Conservation (phyloP, 768 basidiomycete genomes). For the Tylopilus sp. region DNA sequence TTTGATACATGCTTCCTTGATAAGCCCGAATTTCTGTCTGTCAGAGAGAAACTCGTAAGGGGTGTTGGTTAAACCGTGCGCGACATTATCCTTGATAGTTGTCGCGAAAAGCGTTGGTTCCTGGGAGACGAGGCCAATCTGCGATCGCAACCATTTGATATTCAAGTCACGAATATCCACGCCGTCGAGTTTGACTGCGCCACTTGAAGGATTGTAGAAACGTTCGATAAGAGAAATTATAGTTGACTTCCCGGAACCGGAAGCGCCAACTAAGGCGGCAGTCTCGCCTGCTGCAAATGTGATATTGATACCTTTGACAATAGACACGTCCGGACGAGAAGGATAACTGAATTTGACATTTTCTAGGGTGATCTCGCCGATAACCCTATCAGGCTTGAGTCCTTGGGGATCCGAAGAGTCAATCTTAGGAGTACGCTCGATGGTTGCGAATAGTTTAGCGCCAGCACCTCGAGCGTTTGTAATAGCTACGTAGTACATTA, state of each 20-base stretch:
- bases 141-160: conserved; percentile 82
- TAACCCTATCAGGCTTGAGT: no score
- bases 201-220: conserved; percentile 81
- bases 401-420: no score
- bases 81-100: not conserved
- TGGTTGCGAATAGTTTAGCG: no score
- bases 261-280: conserved; percentile 60
- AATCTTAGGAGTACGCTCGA: no score
- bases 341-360: conserved; percentile 89
- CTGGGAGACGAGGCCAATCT: conserved; percentile 89
- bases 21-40: no score
- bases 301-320: conserved; percentile 73
- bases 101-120: conserved; percentile 56
- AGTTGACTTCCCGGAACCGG: not conserved
- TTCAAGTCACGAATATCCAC: conserved; percentile 74
- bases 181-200: conserved; percentile 70
- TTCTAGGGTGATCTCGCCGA: conserved; percentile 72
- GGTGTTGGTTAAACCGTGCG: no score
- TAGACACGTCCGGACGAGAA: conserved; percentile 76
- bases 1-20: no score
- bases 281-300: conserved; percentile 76
- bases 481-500: no score
- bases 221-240: conserved; percentile 58
- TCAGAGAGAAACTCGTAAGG: no score
- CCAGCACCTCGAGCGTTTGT: no score